Evolutionary conservation across 2,329 filamentous ascomycete genomes (phyloP).

Genomic region (Claviceps maximensis): DNA sequence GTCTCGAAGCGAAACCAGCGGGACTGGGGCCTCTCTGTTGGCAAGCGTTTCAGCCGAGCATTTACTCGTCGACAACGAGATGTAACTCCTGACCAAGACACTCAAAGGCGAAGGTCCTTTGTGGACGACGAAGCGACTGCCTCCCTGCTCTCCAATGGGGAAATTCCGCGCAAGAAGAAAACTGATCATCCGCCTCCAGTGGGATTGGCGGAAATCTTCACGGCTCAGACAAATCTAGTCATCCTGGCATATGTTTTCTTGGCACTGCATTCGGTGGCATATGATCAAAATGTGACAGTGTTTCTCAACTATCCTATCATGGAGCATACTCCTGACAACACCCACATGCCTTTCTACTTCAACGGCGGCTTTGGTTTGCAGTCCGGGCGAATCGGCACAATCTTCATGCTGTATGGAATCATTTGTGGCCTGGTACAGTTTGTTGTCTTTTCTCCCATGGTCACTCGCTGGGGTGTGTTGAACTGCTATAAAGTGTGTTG

Average conservation of each 20-base stretch:
- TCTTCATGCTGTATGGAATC: slow-evolving; percentile 75
- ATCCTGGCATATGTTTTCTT: slow-evolving; percentile 68
- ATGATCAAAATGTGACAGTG: slow-evolving; percentile 77
- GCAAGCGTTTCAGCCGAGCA: slow-evolving; percentile 46
- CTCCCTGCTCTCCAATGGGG: slow-evolving; percentile 33
- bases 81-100: not conserved
- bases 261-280: slow-evolving; percentile 70
- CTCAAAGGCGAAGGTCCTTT: slow-evolving; percentile 31
- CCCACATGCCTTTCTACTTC: slow-evolving; percentile 65
- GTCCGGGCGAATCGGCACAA: slow-evolving; percentile 64
- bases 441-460: slow-evolving; percentile 65
- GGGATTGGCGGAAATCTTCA: slow-evolving; percentile 53
- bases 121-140: slow-evolving; percentile 44
- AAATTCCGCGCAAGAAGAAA: slow-evolving; percentile 14
- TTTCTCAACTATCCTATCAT: slow-evolving; percentile 66
- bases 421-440: slow-evolving; percentile 76
- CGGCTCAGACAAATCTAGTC: slow-evolving; percentile 59
- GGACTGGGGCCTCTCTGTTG: slow-evolving; percentile 67
- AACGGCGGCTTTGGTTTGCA: slow-evolving; percentile 64
- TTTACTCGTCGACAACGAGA: slow-evolving; percentile 13
- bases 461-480: slow-evolving; percentile 59
- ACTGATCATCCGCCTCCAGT: slow-evolving; percentile 11
- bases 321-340: slow-evolving; percentile 43
- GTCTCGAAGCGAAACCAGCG: slow-evolving; percentile 51
- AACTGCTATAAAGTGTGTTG: slow-evolving; percentile 55